Evolutionary conservation across 1,284 basidiomycete species (phyloP).

Genomic region (Vanrija sp.): DNA sequence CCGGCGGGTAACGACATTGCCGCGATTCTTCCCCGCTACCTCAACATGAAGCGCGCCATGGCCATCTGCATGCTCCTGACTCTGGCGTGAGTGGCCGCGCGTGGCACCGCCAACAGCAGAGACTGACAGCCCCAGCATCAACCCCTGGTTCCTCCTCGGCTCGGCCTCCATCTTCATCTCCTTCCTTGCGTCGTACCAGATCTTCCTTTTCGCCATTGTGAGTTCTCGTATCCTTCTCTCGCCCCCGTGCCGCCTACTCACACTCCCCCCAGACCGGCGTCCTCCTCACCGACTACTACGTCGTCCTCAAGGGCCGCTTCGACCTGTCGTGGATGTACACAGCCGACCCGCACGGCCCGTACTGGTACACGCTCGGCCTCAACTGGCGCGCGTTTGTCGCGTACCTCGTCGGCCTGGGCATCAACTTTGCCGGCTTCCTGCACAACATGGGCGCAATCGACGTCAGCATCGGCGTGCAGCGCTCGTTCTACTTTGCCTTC

Average conservation of each 20-base stretch:
- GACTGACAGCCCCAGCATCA: conserved; percentile 6
- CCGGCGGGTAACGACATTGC: conserved; percentile 29
- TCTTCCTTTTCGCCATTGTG: conserved; percentile 1
- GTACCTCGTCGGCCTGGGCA: conserved; percentile 23
- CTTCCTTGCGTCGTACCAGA: conserved; percentile 61
- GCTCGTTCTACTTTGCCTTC: conserved; percentile 35
- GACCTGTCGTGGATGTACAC: conserved; percentile 67
- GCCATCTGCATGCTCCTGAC: conserved; percentile 56
- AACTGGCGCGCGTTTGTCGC: conserved; percentile 54
- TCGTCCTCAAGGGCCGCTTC: conserved; percentile 66
- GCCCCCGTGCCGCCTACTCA: too few species aligned
- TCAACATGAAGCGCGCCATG: conserved; percentile 76
- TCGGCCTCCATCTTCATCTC: conserved; percentile 70
- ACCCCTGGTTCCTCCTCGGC: conserved; percentile 73
- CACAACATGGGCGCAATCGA: conserved; percentile 25
- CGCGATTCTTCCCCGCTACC: conserved; percentile 61
- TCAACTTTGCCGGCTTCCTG: conserved; percentile 34
- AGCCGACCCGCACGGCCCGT: conserved; percentile 48
- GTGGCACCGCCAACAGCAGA: conserved; percentile 4
- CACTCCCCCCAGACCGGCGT: conserved; percentile 58
- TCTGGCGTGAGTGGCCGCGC: conserved; percentile 4
- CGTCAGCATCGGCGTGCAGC: conserved; percentile 12
- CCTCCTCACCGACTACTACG: conserved; percentile 76
- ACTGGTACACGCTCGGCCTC: conserved; percentile 63
- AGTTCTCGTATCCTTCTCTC: conserved; percentile 53